Evolutionary conservation across 2,329 filamentous ascomycete genomes (phyloP).

Genomic region (Penicillium oxalicum): DNA sequence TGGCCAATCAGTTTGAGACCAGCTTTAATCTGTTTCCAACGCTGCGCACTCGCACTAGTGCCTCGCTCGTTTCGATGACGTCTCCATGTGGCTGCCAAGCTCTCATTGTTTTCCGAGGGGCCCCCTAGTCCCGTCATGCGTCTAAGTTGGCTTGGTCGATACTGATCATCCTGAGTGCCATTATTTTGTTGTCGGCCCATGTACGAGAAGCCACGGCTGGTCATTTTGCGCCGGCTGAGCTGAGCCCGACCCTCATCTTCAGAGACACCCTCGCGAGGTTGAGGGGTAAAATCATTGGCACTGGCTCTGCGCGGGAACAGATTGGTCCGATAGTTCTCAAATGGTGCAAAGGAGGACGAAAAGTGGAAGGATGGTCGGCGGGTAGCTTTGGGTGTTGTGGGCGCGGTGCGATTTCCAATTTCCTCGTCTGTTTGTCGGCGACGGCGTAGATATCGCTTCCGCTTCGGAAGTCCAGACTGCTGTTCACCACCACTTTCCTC

Average conservation of each 20-base stretch:
- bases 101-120: conserved; percentile 57
- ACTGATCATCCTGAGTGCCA: conserved; percentile 48
- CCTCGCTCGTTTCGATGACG: conserved; percentile 56
- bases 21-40: conserved; percentile 90
- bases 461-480: conserved; percentile 50
- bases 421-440: conserved; percentile 49
- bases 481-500: conserved; percentile 82
- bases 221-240: conserved; percentile 55
- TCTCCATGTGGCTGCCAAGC: conserved; percentile 53
- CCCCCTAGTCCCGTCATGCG: conserved; percentile 60
- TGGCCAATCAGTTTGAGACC: conserved; percentile 72
- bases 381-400: conserved; percentile 56
- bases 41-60: conserved; percentile 66
- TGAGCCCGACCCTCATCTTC: conserved; percentile 69
- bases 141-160: conserved; percentile 58
- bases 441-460: conserved; percentile 53
- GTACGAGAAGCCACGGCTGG: conserved; percentile 45
- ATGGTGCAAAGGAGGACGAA: conserved; percentile 44
- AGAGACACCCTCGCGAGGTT: conserved; percentile 60
- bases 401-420: conserved; percentile 56
- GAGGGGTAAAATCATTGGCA: conserved; percentile 53
- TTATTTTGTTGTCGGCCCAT: conserved; percentile 47
- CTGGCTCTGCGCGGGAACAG: conserved; percentile 60
- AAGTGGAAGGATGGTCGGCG: conserved; percentile 36
- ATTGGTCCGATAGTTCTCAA: conserved; percentile 41